These are phyloP conservation scores for Lasiodiplodia theobromae DNA, from an alignment of 2,329 filamentous ascomycete genomes.

Conservation along the genomic window DNA sequence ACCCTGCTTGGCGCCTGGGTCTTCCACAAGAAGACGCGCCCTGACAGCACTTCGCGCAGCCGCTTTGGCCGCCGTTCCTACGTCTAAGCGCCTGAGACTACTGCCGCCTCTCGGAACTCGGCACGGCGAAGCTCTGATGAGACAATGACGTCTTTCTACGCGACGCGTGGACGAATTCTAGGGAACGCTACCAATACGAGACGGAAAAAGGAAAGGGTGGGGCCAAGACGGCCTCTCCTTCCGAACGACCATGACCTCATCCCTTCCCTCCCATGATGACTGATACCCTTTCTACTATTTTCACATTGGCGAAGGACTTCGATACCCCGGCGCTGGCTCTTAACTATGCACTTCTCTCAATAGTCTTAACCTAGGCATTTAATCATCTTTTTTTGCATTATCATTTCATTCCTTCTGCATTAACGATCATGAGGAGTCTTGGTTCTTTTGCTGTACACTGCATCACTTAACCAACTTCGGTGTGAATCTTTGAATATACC, in stretches of 20 bases:
- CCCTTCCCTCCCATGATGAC: background rate
- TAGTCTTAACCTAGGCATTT: background rate
- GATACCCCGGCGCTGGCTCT: constrained; percentile 17
- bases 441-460: background rate
- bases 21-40: constrained; percentile 33
- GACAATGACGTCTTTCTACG: constrained; percentile 15
- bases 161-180: too few species aligned
- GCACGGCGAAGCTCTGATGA: background rate
- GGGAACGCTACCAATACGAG: background rate
- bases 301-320: background rate
- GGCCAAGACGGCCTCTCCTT: background rate
- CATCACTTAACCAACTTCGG: background rate
- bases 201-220: background rate
- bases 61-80: constrained; percentile 33
- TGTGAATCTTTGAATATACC: background rate
- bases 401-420: background rate
- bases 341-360: background rate
- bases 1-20: constrained; percentile 54
- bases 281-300: constrained; percentile 16
- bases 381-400: background rate
- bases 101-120: constrained; percentile 2
- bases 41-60: constrained; percentile 31
- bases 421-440: background rate
- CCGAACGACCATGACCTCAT: background rate
- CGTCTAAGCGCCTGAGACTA: constrained; percentile 29